These are phyloP conservation scores for Phellopilus nigrolimitatus DNA, from an alignment of 1,284 basidiomycete genomes.

Conservation along the genomic window DNA sequence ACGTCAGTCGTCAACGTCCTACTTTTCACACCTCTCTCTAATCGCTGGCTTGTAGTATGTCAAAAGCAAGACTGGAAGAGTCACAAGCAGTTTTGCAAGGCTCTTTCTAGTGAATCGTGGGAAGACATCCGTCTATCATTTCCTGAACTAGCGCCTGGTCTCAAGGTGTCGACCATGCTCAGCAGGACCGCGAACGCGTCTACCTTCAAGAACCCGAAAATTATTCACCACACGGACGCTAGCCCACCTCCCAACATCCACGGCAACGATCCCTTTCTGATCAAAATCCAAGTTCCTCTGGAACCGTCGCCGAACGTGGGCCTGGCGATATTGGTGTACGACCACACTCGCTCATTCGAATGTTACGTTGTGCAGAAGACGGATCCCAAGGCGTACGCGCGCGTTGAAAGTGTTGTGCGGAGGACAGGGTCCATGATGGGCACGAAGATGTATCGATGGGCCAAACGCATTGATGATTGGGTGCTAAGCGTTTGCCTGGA, in stretches of 20 bases:
- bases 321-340: constrained; percentile 34
- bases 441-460: constrained; percentile 32
- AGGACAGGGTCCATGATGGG: constrained; percentile 21
- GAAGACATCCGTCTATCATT: constrained; percentile 29
- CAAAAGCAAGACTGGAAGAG: constrained; percentile 37
- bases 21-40: constrained; percentile 12
- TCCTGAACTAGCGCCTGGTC: constrained; percentile 20
- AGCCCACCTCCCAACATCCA: constrained; percentile 31
- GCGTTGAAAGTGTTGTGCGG: constrained; percentile 22
- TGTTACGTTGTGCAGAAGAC: constrained; percentile 26
- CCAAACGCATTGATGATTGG: constrained; percentile 27
- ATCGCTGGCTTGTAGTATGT: constrained; percentile 32
- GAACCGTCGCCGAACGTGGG: background rate
- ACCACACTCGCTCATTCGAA: constrained; percentile 35
- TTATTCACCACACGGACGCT: background rate
- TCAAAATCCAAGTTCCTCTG: constrained; percentile 35
- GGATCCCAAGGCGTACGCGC: constrained; percentile 23
- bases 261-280: constrained; percentile 34
- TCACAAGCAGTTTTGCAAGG: constrained; percentile 36
- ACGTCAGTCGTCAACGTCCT: constrained; percentile 35
- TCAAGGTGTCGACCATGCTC: constrained; percentile 20
- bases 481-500: constrained; percentile 29
- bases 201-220: constrained; percentile 2
- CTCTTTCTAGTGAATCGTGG: constrained; percentile 39
- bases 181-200: constrained; percentile 4